Conservation (phyloP, 306 rosid genomes). For the Quercus dentata region DNA sequence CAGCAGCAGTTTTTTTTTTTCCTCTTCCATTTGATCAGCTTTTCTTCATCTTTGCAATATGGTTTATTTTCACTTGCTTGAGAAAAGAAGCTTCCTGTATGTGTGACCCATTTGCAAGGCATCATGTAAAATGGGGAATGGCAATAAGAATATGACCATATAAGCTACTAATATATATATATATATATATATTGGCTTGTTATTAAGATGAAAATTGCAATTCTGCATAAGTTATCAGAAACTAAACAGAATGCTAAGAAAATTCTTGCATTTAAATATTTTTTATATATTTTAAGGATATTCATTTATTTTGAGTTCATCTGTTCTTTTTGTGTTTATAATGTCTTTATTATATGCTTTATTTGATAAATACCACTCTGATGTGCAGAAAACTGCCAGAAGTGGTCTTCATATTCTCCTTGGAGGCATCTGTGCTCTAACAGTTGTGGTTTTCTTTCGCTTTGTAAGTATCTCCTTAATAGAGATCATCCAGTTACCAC, state of each 20-base stretch:
- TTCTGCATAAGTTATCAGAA: not conserved
- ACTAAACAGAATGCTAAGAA: not conserved
- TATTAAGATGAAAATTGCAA: not conserved
- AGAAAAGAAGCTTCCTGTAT: not conserved
- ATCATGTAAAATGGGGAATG: not conserved
- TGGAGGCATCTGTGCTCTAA: slow-evolving; percentile 93
- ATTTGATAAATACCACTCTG: slow-evolving; percentile 12
- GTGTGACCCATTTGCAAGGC: not conserved
- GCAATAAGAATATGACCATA: not conserved
- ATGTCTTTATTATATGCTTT: slow-evolving; percentile 2
- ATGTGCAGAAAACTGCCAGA: slow-evolving; percentile 83
- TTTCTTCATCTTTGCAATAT: not conserved
- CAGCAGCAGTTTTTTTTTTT: not conserved
- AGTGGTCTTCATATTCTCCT: slow-evolving; percentile 95
- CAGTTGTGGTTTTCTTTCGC: slow-evolving; percentile 93
- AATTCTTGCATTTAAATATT: not conserved
- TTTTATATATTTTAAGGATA: not conserved
- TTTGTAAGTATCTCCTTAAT: slow-evolving; percentile 59
- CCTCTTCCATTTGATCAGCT: not conserved
- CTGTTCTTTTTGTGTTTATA: not conserved
- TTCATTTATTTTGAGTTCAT: too few relatives aligned
- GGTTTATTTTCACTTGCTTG: not conserved
- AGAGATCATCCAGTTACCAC: slow-evolving; percentile 10
- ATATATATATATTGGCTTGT: not conserved
- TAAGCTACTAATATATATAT: not conserved